Percentiles rank a stretch among this genome's conserved stretches.
Evolutionary conservation across 1,284 basidiomycete genomes (phyloP).

Genomic region (Pseudozyma tsukubaensis): DNA sequence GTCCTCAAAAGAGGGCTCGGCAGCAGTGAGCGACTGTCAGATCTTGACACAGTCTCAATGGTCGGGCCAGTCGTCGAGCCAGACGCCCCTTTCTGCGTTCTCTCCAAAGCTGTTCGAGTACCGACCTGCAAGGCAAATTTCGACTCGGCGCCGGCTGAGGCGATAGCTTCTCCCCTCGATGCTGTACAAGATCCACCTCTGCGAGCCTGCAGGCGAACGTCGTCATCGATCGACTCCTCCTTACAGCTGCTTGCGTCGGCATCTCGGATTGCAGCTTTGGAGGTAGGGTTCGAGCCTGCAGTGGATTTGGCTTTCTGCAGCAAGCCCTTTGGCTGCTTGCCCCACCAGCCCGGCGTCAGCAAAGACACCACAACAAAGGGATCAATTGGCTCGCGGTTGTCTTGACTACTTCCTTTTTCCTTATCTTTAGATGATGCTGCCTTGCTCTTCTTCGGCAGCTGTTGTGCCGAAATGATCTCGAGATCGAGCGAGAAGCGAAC

Average conservation of each 20-base stretch:
- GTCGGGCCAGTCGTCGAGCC: background rate
- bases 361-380: constrained; percentile 59
- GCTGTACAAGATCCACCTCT: too few species aligned
- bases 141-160: too few species aligned
- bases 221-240: too few species aligned
- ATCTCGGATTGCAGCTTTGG: background rate
- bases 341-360: constrained; percentile 53
- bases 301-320: constrained; percentile 11
- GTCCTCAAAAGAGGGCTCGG: constrained; percentile 39
- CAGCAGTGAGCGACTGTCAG: background rate
- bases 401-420: constrained; percentile 25
- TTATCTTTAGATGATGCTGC: constrained; percentile 43
- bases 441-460: constrained; percentile 75
- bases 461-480: constrained; percentile 87
- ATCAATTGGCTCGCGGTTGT: constrained; percentile 49
- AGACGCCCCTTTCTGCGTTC: background rate
- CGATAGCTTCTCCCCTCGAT: too few species aligned
- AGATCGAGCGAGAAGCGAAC: constrained; percentile 53
- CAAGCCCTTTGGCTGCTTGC: constrained; percentile 46
- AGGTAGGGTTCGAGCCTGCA: background rate
- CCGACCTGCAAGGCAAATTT: too few species aligned
- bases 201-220: too few species aligned
- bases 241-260: too few species aligned
- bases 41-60: background rate
- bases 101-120: too few species aligned